A percentile compares a stretch with the other conserved stretches of the same genome.
Conservation (phyloP, 1,284 basidiomycete species). For the Tilletia caries region DNA sequence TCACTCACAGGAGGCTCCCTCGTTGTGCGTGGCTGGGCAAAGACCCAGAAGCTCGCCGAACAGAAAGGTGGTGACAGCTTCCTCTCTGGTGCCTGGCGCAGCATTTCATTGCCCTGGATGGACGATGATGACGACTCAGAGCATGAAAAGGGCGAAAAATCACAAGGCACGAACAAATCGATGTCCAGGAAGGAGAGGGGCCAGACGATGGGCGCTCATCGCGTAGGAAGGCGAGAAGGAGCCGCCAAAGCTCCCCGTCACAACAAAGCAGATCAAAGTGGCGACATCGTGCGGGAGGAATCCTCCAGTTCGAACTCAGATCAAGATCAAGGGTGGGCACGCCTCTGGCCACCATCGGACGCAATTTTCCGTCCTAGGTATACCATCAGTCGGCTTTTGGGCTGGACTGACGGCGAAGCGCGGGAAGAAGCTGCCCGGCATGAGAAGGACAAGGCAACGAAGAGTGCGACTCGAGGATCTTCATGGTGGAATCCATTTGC, state of each 20-base stretch:
- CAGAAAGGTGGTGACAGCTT: slow-evolving; percentile 23
- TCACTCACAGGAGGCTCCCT: slow-evolving; percentile 42
- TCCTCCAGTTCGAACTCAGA: neutral
- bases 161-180: neutral
- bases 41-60: slow-evolving; percentile 33
- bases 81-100: slow-evolving; percentile 2
- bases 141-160: slow-evolving; percentile 15
- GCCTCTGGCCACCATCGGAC: slow-evolving; percentile 32
- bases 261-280: neutral
- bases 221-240: slow-evolving; percentile 26
- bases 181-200: slow-evolving; percentile 21
- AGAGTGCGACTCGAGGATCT: slow-evolving; percentile 23
- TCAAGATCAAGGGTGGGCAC: neutral
- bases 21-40: slow-evolving; percentile 43
- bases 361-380: slow-evolving; percentile 29
- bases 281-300: neutral
- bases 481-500: slow-evolving; percentile 6
- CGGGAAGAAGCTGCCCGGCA: slow-evolving; percentile 33
- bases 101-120: slow-evolving; percentile 29
- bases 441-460: slow-evolving; percentile 36
- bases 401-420: slow-evolving; percentile 32
- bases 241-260: slow-evolving; percentile 23
- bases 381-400: slow-evolving; percentile 27
- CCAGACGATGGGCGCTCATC: slow-evolving; percentile 24
- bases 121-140: slow-evolving; percentile 19